phyloP scores from a whole-genome alignment of 345 rosid species.

The Gynandropsis gynandra region DNA sequence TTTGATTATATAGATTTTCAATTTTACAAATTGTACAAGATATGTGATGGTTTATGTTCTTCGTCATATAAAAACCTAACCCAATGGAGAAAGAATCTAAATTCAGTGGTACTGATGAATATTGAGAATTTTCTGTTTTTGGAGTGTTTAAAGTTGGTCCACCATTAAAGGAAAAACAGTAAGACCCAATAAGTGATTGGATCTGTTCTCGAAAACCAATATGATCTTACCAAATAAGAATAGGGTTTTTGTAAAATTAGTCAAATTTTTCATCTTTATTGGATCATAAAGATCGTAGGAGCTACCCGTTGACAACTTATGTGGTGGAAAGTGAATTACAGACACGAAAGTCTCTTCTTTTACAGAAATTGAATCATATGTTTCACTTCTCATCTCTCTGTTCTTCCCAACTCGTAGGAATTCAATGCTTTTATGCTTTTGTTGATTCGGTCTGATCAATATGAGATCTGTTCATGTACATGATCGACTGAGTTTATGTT shows the following conservation, averaged over 20 bases:
- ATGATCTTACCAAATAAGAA: slow-evolving; percentile 10
- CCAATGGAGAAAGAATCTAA: slow-evolving; percentile 19
- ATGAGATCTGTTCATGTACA: not conserved
- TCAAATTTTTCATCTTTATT: slow-evolving; percentile 14
- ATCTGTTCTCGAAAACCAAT: slow-evolving; percentile 9
- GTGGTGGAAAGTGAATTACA: slow-evolving; percentile 21
- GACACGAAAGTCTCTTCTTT: not conserved
- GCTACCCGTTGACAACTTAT: slow-evolving; percentile 25
- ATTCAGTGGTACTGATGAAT: slow-evolving; percentile 12
- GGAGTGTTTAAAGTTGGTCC: slow-evolving; percentile 29
- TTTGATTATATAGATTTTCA: not conserved
- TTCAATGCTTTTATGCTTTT: slow-evolving; percentile 5
- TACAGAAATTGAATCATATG: slow-evolving; percentile 10
- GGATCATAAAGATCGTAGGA: slow-evolving; percentile 22
- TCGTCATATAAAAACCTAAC: not conserved
- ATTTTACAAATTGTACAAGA: no score
- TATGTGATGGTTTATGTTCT: no score
- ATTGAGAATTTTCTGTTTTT: slow-evolving; percentile 13
- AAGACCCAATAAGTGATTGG: slow-evolving; percentile 28
- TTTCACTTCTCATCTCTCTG: slow-evolving; percentile 11
- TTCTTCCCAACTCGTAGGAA: no score
- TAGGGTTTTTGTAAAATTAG: slow-evolving; percentile 17
- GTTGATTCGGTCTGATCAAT: not conserved
- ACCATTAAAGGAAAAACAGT: slow-evolving; percentile 30
- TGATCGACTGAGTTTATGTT: not conserved